Evolutionary conservation across 23 red algal species (phyloP).

Genomic region (Gracilaria caudata): DNA sequence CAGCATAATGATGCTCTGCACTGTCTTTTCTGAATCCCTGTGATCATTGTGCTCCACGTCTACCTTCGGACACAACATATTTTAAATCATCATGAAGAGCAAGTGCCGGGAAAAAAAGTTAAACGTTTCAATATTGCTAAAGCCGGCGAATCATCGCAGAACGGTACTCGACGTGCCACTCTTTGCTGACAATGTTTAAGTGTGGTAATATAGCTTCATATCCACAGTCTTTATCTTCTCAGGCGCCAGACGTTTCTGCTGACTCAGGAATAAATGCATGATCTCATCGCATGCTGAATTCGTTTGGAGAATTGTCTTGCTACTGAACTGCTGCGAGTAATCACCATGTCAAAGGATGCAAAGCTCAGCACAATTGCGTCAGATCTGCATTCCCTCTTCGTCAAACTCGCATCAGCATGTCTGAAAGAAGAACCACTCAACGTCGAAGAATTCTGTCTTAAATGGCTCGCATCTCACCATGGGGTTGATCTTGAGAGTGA

Average conservation of each 20-base stretch:
- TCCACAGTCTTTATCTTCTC: not conserved
- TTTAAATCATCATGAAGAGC: not conserved
- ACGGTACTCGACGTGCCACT: not conserved
- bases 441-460: constrained; percentile 51
- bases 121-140: not conserved
- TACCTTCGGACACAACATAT: not conserved
- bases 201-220: not conserved
- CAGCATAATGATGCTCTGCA: too few species aligned
- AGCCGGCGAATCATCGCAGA: not conserved
- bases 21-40: too few species aligned
- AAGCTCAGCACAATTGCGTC: not conserved
- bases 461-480: constrained; percentile 19
- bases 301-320: not conserved
- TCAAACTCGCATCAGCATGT: constrained; percentile 28
- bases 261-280: not conserved
- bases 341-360: not conserved
- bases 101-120: not conserved
- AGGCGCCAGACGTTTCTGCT: not conserved
- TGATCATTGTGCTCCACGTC: not conserved
- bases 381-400: constrained; percentile 36
- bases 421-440: constrained; percentile 32
- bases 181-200: constrained; percentile 14
- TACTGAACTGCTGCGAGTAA: too few species aligned
- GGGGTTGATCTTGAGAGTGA: constrained; percentile 22
- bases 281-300: not conserved